Conservation (phyloP, 2,329 filamentous ascomycete species). For the Rhexocercosporidium sp. region DNA sequence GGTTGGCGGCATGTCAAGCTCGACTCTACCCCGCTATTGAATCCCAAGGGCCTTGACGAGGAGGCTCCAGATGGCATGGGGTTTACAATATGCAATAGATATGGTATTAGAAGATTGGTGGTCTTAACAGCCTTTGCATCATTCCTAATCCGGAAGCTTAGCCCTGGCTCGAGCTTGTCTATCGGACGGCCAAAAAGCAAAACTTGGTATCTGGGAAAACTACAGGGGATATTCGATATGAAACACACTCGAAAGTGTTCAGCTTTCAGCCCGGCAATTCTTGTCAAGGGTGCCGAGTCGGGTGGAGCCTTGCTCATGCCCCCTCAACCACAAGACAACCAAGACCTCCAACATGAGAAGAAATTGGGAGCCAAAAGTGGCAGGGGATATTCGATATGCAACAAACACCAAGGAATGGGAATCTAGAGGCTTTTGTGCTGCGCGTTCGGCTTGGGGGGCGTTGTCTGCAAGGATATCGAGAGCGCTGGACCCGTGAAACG, state of each 20-base stretch:
- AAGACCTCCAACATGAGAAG: background rate
- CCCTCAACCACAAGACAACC: background rate
- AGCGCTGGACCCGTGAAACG: constrained; percentile 11
- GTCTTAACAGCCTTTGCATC: constrained; percentile 3
- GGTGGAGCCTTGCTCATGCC: constrained; percentile 12
- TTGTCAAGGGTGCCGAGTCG: background rate
- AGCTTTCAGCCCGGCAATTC: constrained; percentile 1
- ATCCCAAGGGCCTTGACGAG: background rate
- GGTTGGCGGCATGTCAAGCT: background rate
- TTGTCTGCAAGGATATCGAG: constrained; percentile 15
- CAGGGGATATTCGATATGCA: constrained; percentile 22
- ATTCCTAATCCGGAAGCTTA: constrained; percentile 6
- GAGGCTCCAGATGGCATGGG: background rate
- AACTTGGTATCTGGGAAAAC: constrained; percentile 7
- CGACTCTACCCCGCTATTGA: background rate
- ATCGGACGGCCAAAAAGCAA: constrained; percentile 19
- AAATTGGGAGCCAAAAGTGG: background rate
- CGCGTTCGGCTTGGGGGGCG: constrained; percentile 17
- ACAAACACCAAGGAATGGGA: constrained; percentile 12
- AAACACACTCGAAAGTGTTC: constrained; percentile 9
- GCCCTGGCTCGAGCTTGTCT: constrained; percentile 6
- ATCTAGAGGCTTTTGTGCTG: constrained; percentile 19
- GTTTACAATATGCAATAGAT: constrained; percentile 13
- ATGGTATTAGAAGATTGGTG: background rate
- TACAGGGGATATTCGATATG: constrained; percentile 17